phyloP scores from a whole-genome alignment of 176 grass and related monocot species.

The Cymbopogon citratus region DNA sequence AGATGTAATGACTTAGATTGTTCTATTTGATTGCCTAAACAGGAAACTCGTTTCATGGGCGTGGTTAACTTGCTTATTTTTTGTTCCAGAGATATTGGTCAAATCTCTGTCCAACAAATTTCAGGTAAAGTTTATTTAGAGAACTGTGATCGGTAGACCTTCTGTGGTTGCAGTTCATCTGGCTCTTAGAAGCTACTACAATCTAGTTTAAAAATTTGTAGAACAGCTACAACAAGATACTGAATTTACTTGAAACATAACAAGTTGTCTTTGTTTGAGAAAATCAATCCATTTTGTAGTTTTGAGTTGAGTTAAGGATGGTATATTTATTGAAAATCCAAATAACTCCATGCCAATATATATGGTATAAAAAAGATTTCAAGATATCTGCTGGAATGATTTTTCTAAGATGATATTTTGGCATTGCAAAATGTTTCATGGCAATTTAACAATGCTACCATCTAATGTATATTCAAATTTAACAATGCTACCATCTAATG shows the following conservation, averaged over 20 bases:
- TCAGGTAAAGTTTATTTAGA: constrained; percentile 46
- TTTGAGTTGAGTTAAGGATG: constrained; percentile 5
- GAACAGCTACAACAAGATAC: background rate
- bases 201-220: background rate
- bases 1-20: background rate
- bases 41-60: constrained; percentile 96
- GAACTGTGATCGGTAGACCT: constrained; percentile 3
- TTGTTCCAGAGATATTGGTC: constrained; percentile 77
- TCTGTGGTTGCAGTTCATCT: background rate
- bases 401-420: background rate
- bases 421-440: background rate
- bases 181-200: background rate
- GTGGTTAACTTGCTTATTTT: constrained; percentile 97
- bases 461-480: too few relatives aligned
- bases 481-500: too few relatives aligned
- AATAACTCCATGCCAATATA: background rate
- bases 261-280: background rate
- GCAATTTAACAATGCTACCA: background rate
- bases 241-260: constrained; percentile 4
- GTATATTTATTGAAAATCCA: background rate
- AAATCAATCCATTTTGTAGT: background rate
- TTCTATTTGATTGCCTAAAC: constrained; percentile 29
- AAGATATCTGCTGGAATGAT: background rate
- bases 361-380: background rate
- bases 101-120: constrained; percentile 61